Conservation (phyloP, 2,329 filamentous ascomycete species). For the Purpureocillium takamizusanense region DNA sequence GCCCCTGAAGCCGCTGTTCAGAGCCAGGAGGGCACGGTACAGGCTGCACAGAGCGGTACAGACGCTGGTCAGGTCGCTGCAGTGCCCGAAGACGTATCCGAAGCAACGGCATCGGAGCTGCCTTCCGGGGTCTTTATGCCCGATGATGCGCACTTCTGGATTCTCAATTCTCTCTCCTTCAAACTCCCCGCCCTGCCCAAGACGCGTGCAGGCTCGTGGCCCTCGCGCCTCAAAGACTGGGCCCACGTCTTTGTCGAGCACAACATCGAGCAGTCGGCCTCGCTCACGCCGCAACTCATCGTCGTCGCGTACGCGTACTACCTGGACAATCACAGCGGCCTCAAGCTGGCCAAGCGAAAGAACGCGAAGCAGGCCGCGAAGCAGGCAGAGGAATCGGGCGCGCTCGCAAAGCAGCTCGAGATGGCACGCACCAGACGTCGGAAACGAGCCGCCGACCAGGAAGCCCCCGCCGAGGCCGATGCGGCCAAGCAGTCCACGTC, state of each 20-base stretch:
- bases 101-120: no score
- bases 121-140: conserved; percentile 10
- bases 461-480: neutral
- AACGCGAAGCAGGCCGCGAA: conserved; percentile 20
- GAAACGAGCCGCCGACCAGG: neutral
- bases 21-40: no score
- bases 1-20: no score
- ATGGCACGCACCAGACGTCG: conserved; percentile 7
- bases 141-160: conserved; percentile 11
- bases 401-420: conserved; percentile 12
- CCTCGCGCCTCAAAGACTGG: conserved; percentile 25
- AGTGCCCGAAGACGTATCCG: no score
- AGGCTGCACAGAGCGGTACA: no score
- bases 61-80: no score
- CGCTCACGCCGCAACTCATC: conserved; percentile 14
- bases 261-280: conserved; percentile 13
- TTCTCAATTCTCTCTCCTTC: conserved; percentile 11
- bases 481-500: neutral
- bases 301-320: conserved; percentile 19
- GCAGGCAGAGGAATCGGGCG: conserved; percentile 14
- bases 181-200: conserved; percentile 17
- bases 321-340: conserved; percentile 17
- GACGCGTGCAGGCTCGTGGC: conserved; percentile 22
- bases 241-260: conserved; percentile 16
- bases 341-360: conserved; percentile 22